A percentile compares a stretch with the other conserved stretches of the same genome.
phyloP scores from a whole-genome alignment of 83 land plant species.

The Isoetes engelmannii region DNA sequence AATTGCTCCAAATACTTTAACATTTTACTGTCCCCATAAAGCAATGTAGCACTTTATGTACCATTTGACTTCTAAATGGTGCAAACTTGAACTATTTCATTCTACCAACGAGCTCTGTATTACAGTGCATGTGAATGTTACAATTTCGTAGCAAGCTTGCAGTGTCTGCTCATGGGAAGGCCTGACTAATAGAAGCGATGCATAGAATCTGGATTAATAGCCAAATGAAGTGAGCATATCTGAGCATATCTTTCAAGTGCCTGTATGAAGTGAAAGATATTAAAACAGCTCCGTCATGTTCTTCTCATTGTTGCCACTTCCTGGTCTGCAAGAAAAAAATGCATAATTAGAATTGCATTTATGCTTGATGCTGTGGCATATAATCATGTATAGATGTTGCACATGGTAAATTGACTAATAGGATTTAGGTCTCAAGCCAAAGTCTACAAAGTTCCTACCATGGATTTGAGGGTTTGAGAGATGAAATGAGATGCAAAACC shows the following conservation, averaged over 20 bases:
- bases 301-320: not conserved
- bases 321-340: too few species aligned
- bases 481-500: too few species aligned
- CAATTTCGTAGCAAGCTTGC: too few species aligned
- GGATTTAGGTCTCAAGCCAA: too few species aligned
- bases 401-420: too few species aligned
- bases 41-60: not conserved
- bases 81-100: not conserved
- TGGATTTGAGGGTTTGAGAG: too few species aligned
- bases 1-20: not conserved
- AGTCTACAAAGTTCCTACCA: too few species aligned
- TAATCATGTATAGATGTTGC: too few species aligned
- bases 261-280: too few species aligned
- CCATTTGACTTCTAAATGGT: slow-evolving; percentile 23
- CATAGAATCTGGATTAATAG: not conserved
- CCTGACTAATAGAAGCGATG: not conserved
- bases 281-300: not conserved
- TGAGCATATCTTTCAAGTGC: not conserved
- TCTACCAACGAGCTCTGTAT: not conserved
- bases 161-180: not conserved
- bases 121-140: slow-evolving; percentile 2
- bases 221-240: not conserved
- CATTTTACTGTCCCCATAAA: not conserved
- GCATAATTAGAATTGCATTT: too few species aligned
- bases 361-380: too few species aligned